Evolutionary conservation across 208 protist species (phyloP).

Genomic region (Leishmania aethiopica): DNA sequence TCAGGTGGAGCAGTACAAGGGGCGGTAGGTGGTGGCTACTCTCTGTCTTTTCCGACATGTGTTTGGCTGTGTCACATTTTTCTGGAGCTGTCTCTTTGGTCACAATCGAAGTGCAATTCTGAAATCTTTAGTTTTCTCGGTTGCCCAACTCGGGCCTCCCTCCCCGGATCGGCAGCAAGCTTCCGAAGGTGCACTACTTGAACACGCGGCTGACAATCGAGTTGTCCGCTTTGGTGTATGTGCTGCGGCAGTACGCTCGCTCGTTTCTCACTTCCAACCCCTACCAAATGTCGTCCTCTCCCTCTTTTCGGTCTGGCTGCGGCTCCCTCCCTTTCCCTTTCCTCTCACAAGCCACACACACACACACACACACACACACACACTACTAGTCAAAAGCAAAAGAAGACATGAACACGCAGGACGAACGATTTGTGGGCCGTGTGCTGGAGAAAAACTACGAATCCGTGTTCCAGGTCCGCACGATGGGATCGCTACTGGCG

Average conservation of each 20-base stretch:
- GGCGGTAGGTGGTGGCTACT: conserved; percentile 11
- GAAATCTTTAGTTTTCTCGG: background rate
- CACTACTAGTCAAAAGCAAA: background rate
- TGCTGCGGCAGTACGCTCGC: background rate
- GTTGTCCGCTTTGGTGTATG: background rate
- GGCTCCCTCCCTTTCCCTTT: conserved; percentile 18
- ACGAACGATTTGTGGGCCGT: conserved; percentile 60
- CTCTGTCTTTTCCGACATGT: conserved; percentile 1
- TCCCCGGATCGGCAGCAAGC: background rate
- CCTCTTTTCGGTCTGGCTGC: background rate
- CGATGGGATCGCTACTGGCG: conserved; percentile 71
- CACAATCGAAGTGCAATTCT: background rate
- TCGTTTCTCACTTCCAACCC: background rate
- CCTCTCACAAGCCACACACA: background rate
- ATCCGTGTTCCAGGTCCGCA: conserved; percentile 65
- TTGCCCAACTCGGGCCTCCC: background rate
- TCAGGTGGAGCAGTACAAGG: conserved; percentile 71
- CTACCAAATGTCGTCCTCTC: background rate
- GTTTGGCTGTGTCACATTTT: conserved; percentile 2
- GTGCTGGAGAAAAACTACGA: conserved; percentile 65
- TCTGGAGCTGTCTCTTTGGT: background rate
- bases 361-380: background rate
- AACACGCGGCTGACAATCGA: background rate
- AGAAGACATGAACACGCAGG: conserved; percentile 40
- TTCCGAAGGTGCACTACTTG: background rate